These are phyloP conservation scores for Penicillium sp. DNA, from an alignment of 2,329 filamentous ascomycete species.

Conservation along the genomic window DNA sequence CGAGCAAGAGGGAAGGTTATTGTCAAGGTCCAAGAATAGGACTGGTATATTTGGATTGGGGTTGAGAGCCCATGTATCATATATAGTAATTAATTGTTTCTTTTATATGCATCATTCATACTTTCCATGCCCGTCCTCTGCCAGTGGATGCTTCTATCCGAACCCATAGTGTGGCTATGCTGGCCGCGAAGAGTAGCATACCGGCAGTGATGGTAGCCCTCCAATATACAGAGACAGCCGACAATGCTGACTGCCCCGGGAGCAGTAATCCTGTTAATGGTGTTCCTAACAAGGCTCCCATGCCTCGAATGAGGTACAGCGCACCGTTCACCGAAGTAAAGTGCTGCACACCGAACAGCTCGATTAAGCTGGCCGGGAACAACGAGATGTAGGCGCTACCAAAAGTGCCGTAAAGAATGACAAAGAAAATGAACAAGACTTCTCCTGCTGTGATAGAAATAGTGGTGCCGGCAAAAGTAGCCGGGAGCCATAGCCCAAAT, in stretches of 20 bases:
- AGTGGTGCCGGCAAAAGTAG: constrained; percentile 16
- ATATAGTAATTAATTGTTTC: neutral
- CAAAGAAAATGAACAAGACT: constrained; percentile 35
- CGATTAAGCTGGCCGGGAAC: constrained; percentile 40
- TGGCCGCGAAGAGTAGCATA: constrained; percentile 27
- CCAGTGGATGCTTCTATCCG: constrained; percentile 27
- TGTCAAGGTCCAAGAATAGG: neutral
- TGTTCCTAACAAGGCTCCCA: constrained; percentile 40
- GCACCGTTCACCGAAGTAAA: constrained; percentile 41
- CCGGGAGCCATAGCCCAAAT: constrained; percentile 29
- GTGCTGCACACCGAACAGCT: constrained; percentile 39
- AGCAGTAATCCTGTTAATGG: constrained; percentile 34
- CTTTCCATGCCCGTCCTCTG: constrained; percentile 23
- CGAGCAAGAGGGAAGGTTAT: neutral
- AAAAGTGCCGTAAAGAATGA: constrained; percentile 38
- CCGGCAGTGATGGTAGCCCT: constrained; percentile 27
- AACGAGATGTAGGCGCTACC: constrained; percentile 43
- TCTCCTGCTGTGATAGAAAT: constrained; percentile 16
- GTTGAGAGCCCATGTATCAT: neutral
- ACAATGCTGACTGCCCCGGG: constrained; percentile 20
- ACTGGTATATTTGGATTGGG: neutral
- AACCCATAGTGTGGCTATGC: constrained; percentile 29
- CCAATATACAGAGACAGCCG: constrained; percentile 21
- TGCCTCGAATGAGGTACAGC: constrained; percentile 40
- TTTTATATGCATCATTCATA: constrained; percentile 8